Base-by-base conservation (phyloP, 768 basidiomycete species). In the Mycena capillaripes region DNA sequence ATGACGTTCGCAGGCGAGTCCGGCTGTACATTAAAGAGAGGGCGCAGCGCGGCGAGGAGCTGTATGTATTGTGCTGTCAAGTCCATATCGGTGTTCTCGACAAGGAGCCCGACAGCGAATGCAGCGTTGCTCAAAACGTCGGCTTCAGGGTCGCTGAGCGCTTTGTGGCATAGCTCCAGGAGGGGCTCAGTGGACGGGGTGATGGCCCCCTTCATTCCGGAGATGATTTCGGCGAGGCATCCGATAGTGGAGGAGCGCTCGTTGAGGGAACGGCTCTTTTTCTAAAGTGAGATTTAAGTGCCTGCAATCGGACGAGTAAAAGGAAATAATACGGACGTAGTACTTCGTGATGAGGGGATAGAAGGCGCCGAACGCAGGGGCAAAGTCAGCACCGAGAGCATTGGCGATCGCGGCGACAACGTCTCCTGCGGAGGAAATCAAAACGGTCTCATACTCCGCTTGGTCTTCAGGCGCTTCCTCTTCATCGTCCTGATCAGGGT, bases 101-200 rank as follows among this genome's bases (percentile, higher is more conserved):
- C 89, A 66, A 99, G 90, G 48, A 97, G 91, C 70, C 98, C 97
- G 38, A 91, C 87, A 38, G 97, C 97, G 80, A 98, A 99, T 19
- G 97, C 96, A 23, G 97, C 96, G 77, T 99, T 99, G 83, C 95
- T 97, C 77, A 95, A 91, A 11, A 99, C 97, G 82, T 99, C 97
- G n/a, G 92, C 84, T 48, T 98, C 97, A 2, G 86, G 82, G 79
- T 99, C 97, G 69, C 88, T 81, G 17, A 99, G 89, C 11, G 95
- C 96, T 64, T 87, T 88, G 82, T 93, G 92, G 84, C 98, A 94
- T 66, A 99, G 89, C 69, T 95, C 91, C 61, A 97, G 87, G 32
- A 99, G 87, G 19, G 90, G 88, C 75, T 92, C 88, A 2, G 97
- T 97, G 78, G 90, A 94, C 11, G 93, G 91, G 2, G 97, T 97